These are phyloP conservation scores for Maudiozyma pseudohumilis DNA, from an alignment of 805 yeast genomes.

Conservation along the genomic window DNA sequence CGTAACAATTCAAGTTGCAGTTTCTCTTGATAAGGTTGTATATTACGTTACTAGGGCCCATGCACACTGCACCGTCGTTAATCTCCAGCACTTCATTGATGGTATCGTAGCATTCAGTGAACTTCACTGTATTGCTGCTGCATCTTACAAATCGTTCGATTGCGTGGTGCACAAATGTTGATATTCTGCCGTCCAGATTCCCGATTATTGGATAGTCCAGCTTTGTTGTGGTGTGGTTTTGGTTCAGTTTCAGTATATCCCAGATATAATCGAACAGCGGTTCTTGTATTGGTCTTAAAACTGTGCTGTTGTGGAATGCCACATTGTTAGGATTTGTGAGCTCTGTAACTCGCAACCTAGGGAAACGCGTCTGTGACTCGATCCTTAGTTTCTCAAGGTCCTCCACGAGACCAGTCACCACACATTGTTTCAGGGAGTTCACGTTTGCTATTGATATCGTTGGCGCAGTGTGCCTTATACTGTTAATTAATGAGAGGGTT, in stretches of 20 bases:
- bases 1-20: conserved; percentile 16
- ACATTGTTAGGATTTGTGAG: conserved; percentile 25
- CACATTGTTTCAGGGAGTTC: conserved; percentile 26
- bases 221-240: conserved; percentile 17
- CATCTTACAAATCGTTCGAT: conserved; percentile 27
- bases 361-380: conserved; percentile 16
- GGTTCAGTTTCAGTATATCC: conserved; percentile 23
- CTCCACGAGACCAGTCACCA: conserved; percentile 24
- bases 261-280: conserved; percentile 28
- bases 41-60: conserved; percentile 28
- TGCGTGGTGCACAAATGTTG: conserved; percentile 22
- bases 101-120: conserved; percentile 26
- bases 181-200: conserved; percentile 24
- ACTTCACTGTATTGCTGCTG: conserved; percentile 27
- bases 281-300: conserved; percentile 25
- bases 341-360: conserved; percentile 20
- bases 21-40: conserved; percentile 23
- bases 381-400: conserved; percentile 21
- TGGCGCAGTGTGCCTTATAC: conserved; percentile 9
- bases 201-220: conserved; percentile 25
- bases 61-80: conserved; percentile 16
- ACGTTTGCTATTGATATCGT: conserved; percentile 26
- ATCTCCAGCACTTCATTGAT: conserved; percentile 9
- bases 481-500: conserved; percentile 11
- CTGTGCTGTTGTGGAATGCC: conserved; percentile 28